Evolutionary conservation across 352 stramenopile genomes (phyloP).

Genomic region (Globisporangium paroecandrum): DNA sequence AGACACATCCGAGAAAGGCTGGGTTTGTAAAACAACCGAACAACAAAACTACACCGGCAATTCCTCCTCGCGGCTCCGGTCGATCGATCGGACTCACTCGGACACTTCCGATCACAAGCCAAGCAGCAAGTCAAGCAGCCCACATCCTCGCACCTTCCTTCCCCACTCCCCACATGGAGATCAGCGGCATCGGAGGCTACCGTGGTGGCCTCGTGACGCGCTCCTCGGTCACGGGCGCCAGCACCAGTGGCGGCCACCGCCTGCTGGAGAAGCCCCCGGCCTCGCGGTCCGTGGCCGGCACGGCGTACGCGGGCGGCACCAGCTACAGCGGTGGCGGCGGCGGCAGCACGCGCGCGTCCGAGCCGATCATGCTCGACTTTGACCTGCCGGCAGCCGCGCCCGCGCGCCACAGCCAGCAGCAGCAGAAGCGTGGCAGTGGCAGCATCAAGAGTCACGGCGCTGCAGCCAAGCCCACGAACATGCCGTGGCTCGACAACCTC

Average conservation of each 20-base stretch:
- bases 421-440: not conserved
- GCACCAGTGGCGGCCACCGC: not conserved
- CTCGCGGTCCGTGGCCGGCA: slow-evolving; percentile 6
- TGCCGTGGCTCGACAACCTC: slow-evolving; percentile 14
- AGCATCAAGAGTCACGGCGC: not conserved
- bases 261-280: not conserved
- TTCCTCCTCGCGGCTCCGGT: not conserved
- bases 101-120: not conserved
- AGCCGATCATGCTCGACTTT: slow-evolving; percentile 18
- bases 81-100: not conserved
- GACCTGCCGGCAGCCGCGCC: slow-evolving; percentile 8
- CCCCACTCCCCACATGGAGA: slow-evolving; percentile 7
- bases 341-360: slow-evolving; percentile 7
- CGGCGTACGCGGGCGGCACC: not conserved
- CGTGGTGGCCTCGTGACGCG: not conserved
- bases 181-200: slow-evolving; percentile 16
- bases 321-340: not conserved
- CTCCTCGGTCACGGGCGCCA: not conserved
- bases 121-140: not conserved
- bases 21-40: not conserved
- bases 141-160: no score
- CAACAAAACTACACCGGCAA: not conserved
- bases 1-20: not conserved
- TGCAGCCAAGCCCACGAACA: slow-evolving; percentile 5
- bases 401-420: not conserved